phyloP scores from a whole-genome alignment of 148 eudicot genomes.

The Rhododendron kiyosumense region DNA sequence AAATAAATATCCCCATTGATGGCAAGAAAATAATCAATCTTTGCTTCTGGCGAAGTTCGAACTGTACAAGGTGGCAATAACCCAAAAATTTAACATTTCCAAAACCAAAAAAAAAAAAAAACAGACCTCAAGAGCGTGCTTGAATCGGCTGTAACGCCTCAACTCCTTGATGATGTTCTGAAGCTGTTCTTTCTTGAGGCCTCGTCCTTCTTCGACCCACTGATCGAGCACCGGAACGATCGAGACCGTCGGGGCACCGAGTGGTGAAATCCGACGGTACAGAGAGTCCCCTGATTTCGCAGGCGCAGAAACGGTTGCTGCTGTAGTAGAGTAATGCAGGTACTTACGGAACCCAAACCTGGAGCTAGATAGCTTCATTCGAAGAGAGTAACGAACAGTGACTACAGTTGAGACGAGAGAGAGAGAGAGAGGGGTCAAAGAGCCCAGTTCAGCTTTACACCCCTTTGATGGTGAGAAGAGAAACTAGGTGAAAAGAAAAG shows the following conservation, averaged over 20 bases:
- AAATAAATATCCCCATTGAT: too few species aligned
- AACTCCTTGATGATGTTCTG: slow-evolving; percentile 22
- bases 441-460: too few species aligned
- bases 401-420: background rate
- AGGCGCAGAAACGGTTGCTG: background rate
- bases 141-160: slow-evolving; percentile 20
- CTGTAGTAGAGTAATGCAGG: background rate
- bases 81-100: background rate
- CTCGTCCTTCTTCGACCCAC: slow-evolving; percentile 28
- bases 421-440: background rate
- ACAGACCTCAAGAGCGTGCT: slow-evolving; percentile 38
- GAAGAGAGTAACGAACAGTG: background rate
- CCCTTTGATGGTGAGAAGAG: too few species aligned
- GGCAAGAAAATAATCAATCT: too few species aligned
- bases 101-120: too few species aligned
- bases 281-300: slow-evolving; percentile 12
- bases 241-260: slow-evolving; percentile 14
- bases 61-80: too few species aligned
- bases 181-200: slow-evolving; percentile 9
- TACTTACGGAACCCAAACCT: too few species aligned
- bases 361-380: background rate
- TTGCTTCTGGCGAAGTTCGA: too few species aligned
- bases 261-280: slow-evolving; percentile 27
- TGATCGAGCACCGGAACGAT: slow-evolving; percentile 33
- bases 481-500: too few species aligned